Base-by-base conservation (phyloP, 306 rosid species). In the Quercus ilex region DNA sequence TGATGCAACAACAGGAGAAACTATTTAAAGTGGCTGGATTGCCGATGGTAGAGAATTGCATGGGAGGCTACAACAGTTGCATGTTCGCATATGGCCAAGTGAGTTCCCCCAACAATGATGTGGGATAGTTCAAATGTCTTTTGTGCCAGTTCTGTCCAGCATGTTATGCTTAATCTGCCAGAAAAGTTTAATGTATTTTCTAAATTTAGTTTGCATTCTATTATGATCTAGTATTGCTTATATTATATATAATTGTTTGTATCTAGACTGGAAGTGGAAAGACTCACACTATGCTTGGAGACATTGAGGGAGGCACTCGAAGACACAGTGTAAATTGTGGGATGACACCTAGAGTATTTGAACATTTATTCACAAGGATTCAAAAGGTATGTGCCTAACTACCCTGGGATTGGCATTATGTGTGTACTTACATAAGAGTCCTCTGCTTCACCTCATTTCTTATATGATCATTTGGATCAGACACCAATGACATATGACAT, bases 1-100 rank as follows among this genome's bases (percentile, higher is more conserved):
- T 33, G 18, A 73, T 83, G 64, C 73, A 71, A 69, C 74, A 73
- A 65, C 97, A 95, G 99, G 99, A 95, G 87, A 90, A 89, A 2
- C 88, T 95, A 71, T 95, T 95, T 78, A 93, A 93, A 85, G 94
- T 87, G 65, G 99, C 99, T 60, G 99, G 99, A 79, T 75, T 95
- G 78, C 97, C 97, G 14, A 95, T 95, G 98, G 91, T 95, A 71
- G 99, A 95, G 80, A 95, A 95, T 77, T 95, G 99, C 82, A 86
- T 95, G 90, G 95, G 84, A 69, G 99, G 99, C 76, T 93, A 95
- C 88, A 95, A 95, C 82, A 93, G 98, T 83, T 95, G 99, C 87
- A 95, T 95, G 99, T 95, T 95, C 87, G 99, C 98, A 67, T 95
- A 95, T 89, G 99, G 99, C 41, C 99, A 95, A 88, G 99, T 95